Conservation (phyloP, 768 basidiomycete genomes). For the Tulasnella sp. region DNA sequence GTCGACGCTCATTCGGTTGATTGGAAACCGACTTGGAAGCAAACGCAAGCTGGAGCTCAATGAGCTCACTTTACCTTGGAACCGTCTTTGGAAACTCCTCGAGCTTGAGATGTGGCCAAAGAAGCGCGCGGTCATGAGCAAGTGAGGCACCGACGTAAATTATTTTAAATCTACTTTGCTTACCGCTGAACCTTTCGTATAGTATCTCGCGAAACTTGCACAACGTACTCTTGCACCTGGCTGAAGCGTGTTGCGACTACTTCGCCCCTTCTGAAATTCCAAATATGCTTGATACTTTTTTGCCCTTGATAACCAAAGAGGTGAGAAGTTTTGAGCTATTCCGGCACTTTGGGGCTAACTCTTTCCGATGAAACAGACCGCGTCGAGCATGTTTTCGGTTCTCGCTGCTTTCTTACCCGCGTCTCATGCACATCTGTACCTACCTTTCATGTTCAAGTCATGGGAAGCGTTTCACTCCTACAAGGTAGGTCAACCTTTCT, state of each 20-base stretch:
- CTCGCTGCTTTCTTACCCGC: conserved; percentile 71
- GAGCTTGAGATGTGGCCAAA: conserved; percentile 72
- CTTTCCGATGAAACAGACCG: conserved; percentile 38
- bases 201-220: conserved; percentile 44
- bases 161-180: background rate
- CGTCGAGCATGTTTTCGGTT: conserved; percentile 64
- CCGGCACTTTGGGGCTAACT: background rate
- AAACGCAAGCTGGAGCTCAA: conserved; percentile 57
- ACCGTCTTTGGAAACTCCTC: conserved; percentile 64
- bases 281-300: conserved; percentile 60
- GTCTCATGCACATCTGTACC: conserved; percentile 54
- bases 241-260: conserved; percentile 64
- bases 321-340: conserved; percentile 37
- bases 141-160: background rate
- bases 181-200: background rate
- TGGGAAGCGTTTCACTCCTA: conserved; percentile 56
- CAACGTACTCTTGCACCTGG: conserved; percentile 65
- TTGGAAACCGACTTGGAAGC: conserved; percentile 55
- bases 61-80: conserved; percentile 67
- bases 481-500: background rate
- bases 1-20: conserved; percentile 65
- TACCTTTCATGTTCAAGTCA: conserved; percentile 62
- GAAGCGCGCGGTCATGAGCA: conserved; percentile 33
- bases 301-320: conserved; percentile 63
- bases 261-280: conserved; percentile 57